Conservation (phyloP, 1,284 basidiomycete species). For the Melampsora abietis-canadensis region DNA sequence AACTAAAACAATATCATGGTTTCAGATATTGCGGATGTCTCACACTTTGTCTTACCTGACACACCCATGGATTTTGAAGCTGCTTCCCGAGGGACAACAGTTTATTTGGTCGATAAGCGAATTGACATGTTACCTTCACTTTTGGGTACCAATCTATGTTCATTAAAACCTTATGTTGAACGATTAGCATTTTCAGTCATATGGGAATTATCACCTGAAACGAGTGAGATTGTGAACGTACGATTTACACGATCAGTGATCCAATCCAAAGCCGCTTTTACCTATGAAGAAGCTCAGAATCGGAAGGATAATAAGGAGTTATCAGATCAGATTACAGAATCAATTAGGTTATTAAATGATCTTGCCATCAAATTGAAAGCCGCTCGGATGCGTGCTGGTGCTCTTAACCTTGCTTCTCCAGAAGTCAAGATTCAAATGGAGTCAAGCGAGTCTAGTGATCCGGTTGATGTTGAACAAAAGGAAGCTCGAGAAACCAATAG, state of each 20-base stretch:
- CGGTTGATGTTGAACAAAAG: slow-evolving; percentile 91
- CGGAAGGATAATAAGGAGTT: slow-evolving; percentile 84
- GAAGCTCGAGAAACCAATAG: slow-evolving; percentile 89
- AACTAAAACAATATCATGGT: background rate
- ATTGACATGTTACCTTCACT: slow-evolving; percentile 97
- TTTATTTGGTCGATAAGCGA: slow-evolving; percentile 96
- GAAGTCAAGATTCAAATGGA: slow-evolving; percentile 94
- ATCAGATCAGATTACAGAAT: slow-evolving; percentile 77
- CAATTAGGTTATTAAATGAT: slow-evolving; percentile 83
- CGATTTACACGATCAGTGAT: slow-evolving; percentile 95
- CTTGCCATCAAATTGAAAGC: slow-evolving; percentile 83
- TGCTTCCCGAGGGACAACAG: slow-evolving; percentile 89
- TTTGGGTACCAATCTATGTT: slow-evolving; percentile 94
- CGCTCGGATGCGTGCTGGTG: slow-evolving; percentile 85
- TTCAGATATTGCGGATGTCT: slow-evolving; percentile 94
- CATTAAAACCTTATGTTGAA: slow-evolving; percentile 87
- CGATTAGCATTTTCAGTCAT: slow-evolving; percentile 91
- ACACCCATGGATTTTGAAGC: slow-evolving; percentile 97
- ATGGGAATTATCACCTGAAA: slow-evolving; percentile 85
- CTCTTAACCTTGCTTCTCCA: slow-evolving; percentile 92
- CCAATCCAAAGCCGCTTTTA: slow-evolving; percentile 92
- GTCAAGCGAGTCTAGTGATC: slow-evolving; percentile 84
- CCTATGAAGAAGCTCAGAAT: slow-evolving; percentile 92
- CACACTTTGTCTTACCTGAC: slow-evolving; percentile 88
- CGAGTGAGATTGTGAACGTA: slow-evolving; percentile 84